Evolutionary conservation across 306 rosid species (phyloP), one percentile per base, ranked within the genome.

Genomic region (Casuarina equisetifolia): DNA sequence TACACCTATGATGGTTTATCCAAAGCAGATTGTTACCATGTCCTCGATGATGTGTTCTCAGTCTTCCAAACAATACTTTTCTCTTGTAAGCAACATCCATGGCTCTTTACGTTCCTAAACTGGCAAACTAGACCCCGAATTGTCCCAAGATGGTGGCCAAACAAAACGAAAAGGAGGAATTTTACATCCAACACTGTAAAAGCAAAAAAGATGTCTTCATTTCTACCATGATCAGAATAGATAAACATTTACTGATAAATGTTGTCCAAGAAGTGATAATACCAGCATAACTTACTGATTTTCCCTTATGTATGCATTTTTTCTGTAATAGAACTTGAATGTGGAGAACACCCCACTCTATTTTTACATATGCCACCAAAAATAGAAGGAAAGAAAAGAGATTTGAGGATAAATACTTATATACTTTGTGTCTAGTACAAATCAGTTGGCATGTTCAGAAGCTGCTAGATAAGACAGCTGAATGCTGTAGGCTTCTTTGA

Each of bases 391-490:
- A 61, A 50, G n/a, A 6, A 16, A 4, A 19, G 1, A 3, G 17
- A 53, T 73, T 9, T 17, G 0, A 74, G 44, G 51, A 59, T 40
- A 46, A 51, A 49, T 72, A 79, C 54, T 66, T 78, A 25, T 32
- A 16, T 54, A 50, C 10, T 39, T 49, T 36, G 36, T 39, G 25
- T 35, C 43, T 62, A 38, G 39, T 43, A 49, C 39, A 75, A 63
- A 53, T 80, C 76, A 79, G 58, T 42, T 81, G 40, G 69, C 76
- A 86, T 81, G 70, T 79, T 80, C 82, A 64, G 57, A 74, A 42
- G 90, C 77, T 50, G 90, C 90, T 4, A 90, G 92, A 83, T 88
- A 89, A 40, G 85, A 81, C 62, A 92, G 90, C 73, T 94, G 98
- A 72, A 91, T 78, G 53, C 61, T 79, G 69, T 88, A 94, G 49